These are phyloP conservation scores for Phenoliferia sp. DNA, from an alignment of 1,284 basidiomycete species.

Conservation along the genomic window DNA sequence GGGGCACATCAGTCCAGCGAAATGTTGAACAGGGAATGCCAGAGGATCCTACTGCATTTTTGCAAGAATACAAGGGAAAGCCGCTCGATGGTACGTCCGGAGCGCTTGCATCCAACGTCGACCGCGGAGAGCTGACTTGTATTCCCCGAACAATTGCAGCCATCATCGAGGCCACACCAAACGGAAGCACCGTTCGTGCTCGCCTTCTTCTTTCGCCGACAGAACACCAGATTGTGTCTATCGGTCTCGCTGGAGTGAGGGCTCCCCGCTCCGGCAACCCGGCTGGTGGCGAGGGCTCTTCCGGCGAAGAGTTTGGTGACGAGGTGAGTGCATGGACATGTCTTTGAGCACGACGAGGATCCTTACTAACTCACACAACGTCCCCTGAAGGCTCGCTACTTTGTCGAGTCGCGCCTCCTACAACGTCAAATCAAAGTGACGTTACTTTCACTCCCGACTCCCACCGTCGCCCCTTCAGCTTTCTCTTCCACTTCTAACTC, in stretches of 20 bases:
- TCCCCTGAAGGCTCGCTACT: conserved; percentile 65
- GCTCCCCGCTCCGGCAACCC: conserved; percentile 59
- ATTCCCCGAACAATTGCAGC: conserved; percentile 51
- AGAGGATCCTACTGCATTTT: conserved; percentile 77
- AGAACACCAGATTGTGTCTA: conserved; percentile 80
- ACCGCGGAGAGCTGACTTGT: background rate
- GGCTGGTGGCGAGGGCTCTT: conserved; percentile 18
- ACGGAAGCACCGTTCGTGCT: conserved; percentile 84
- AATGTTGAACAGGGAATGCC: conserved; percentile 84
- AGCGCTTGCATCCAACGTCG: background rate
- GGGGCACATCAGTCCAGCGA: conserved; percentile 44
- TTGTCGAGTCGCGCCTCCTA: conserved; percentile 85
- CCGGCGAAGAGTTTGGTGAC: conserved; percentile 39
- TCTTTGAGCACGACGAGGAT: no score
- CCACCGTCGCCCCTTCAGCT: conserved; percentile 64
- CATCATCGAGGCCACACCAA: conserved; percentile 88
- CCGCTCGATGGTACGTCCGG: conserved; percentile 65
- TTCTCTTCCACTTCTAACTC: conserved; percentile 64
- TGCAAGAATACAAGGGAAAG: conserved; percentile 86
- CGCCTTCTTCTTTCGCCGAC: conserved; percentile 81
- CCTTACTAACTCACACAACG: background rate
- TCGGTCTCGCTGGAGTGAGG: conserved; percentile 79
- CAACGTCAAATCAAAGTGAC: conserved; percentile 83
- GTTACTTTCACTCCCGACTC: conserved; percentile 77
- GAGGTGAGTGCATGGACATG: no score